Conservation (phyloP, 305 asterid genomes). For the Ruellia speciosa region DNA sequence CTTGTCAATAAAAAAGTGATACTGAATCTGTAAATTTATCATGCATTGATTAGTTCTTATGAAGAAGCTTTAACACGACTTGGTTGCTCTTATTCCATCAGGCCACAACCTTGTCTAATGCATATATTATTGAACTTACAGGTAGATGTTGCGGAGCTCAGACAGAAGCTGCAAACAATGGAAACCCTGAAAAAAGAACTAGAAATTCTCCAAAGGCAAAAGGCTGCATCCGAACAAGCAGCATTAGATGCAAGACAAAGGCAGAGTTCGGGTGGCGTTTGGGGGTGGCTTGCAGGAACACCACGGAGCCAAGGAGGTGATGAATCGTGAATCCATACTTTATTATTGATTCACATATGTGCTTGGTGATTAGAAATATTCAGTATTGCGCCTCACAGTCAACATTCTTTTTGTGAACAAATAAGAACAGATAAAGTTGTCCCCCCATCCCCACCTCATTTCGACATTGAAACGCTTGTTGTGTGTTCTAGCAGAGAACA, state of each 20-base stretch:
- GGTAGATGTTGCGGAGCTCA: slow-evolving; percentile 94
- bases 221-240: slow-evolving; percentile 94
- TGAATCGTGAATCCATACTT: background rate
- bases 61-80: background rate
- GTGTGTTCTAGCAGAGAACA: too few species aligned
- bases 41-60: background rate
- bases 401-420: background rate
- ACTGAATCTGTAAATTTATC: background rate
- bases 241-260: slow-evolving; percentile 54
- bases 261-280: slow-evolving; percentile 77
- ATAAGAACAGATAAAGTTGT: background rate
- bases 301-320: slow-evolving; percentile 26
- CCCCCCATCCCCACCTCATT: background rate
- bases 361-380: background rate
- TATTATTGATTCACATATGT: background rate
- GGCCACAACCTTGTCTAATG: background rate
- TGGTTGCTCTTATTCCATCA: background rate
- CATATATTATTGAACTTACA: slow-evolving; percentile 20
- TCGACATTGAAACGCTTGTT: too few species aligned
- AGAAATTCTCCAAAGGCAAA: slow-evolving; percentile 87
- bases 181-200: slow-evolving; percentile 79
- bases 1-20: too few species aligned
- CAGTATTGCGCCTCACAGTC: background rate
- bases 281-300: slow-evolving; percentile 98
- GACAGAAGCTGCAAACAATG: slow-evolving; percentile 85